Evolutionary conservation across 257 asterid species (phyloP), one percentile per base, ranked within the genome.

Genomic region (Solanum paucissectum): DNA sequence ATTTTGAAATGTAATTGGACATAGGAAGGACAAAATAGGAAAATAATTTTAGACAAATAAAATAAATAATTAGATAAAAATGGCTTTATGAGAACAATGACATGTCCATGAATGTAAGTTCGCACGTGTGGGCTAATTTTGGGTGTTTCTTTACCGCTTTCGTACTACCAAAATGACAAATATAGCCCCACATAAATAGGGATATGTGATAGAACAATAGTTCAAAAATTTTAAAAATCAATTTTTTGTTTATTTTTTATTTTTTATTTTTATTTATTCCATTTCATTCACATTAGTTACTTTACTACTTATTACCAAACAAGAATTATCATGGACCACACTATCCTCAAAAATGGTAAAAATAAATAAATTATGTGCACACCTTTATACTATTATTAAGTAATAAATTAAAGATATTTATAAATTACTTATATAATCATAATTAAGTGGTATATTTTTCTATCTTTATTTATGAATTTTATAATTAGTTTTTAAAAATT

Each of bases 41-140:
- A 66, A 66, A 66, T n/a, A 5, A 66, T 23, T 5, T 68, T 25
- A 0, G 74, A 68, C 18, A 55, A 73, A 72, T 18, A 55, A 58
- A 58, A 55, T 18, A 18, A 2, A 6, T 20, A 83, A 29, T 44
- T 37, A 71, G 4, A 66, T 36, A 77, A 44, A 52, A 81, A 46
- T 7, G 85, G 83, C 66, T 82, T 84, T 88, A 77, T 44, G 60
- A 32, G 85, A 92, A 90, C 90, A 90, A 89, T 82, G 91, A 87
- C 91, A 87, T 74, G 86, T 86, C 90, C 86, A 38, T 84, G 84
- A 90, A 66, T 55, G 83, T 87, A 81, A 42, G 87, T 89, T 89
- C 90, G 38, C 92, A 90, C 93, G 92, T 90, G 94, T 87, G 90
- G 68, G 42, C 20, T 46, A 10, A 81, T 14, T 16, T 9, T 44